Conservation (phyloP, 2,329 filamentous ascomycete species). For the Rhynchosporium agropyri region DNA sequence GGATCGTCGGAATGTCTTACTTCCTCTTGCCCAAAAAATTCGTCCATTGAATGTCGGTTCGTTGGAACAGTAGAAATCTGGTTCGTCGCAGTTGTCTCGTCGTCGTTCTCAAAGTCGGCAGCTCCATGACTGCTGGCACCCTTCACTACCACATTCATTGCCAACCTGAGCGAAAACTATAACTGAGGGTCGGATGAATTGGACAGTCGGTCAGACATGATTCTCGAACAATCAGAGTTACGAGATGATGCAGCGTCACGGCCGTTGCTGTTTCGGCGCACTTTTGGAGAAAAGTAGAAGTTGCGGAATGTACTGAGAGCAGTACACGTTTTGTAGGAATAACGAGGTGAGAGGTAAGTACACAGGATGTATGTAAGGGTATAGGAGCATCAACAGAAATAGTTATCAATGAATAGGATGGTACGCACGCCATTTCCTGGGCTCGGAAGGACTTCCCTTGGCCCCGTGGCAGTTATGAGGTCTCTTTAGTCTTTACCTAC, state of each 20-base stretch:
- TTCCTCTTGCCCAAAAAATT: conserved; percentile 24
- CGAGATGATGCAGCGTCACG: conserved; percentile 1
- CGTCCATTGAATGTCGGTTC: conserved; percentile 31
- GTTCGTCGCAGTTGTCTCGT: conserved; percentile 4
- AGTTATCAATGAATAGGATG: not conserved
- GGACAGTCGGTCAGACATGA: conserved; percentile 27
- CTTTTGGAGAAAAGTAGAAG: not conserved
- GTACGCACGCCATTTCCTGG: conserved; percentile 6
- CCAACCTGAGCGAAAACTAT: conserved; percentile 20
- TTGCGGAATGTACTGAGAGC: not conserved
- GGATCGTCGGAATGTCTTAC: conserved; percentile 26
- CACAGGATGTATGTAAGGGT: conserved; percentile 20
- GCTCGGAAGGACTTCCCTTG: conserved; percentile 21
- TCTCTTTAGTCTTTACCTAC: not conserved
- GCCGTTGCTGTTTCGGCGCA: conserved; percentile 18
- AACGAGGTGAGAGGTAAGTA: conserved; percentile 4
- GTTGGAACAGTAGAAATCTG: conserved; percentile 13
- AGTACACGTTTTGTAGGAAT: conserved; percentile 7
- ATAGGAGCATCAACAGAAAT: conserved; percentile 22
- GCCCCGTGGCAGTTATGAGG: conserved; percentile 18
- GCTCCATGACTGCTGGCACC: conserved; percentile 22
- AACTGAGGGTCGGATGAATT: conserved; percentile 20
- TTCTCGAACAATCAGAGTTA: conserved; percentile 14
- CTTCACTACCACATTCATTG: conserved; percentile 20
- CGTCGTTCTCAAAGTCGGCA: conserved; percentile 1